phyloP scores from a whole-genome alignment of 2,329 filamentous ascomycete genomes.

The Pseudogymnoascus sp. region DNA sequence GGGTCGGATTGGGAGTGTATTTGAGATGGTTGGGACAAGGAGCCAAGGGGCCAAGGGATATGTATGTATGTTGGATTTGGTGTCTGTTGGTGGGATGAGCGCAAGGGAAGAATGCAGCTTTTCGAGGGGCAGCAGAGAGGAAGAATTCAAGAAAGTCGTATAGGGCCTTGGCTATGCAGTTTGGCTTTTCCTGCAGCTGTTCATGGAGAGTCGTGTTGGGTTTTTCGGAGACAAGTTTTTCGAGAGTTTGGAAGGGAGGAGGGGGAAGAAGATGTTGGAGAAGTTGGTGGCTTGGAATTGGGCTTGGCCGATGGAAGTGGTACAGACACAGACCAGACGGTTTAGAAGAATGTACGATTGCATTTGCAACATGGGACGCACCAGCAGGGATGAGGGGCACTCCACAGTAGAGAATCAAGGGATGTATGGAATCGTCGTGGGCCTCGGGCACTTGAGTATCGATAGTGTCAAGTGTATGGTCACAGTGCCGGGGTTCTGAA shows the following conservation, averaged over 20 bases:
- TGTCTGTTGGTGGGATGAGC: slow-evolving; percentile 2
- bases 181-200: neutral
- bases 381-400: slow-evolving; percentile 5
- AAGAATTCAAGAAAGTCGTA: neutral
- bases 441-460: neutral
- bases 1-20: neutral
- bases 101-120: neutral
- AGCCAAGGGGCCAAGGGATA: neutral
- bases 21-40: neutral
- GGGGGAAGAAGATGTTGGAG: neutral
- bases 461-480: neutral
- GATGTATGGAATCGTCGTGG: slow-evolving; percentile 1
- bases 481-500: neutral
- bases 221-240: neutral
- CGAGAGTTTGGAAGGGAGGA: neutral
- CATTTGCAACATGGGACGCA: slow-evolving; percentile 8
- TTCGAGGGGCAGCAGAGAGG: neutral
- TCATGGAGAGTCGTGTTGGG: slow-evolving; percentile 3
- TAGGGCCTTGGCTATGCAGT: slow-evolving; percentile 1
- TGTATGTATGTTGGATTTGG: slow-evolving; percentile 5
- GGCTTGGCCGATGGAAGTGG: slow-evolving; percentile 3
- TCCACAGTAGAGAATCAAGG: slow-evolving; percentile 1
- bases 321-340: slow-evolving; percentile 7
- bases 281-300: slow-evolving; percentile 6
- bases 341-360: slow-evolving; percentile 2